Evolutionary conservation across 495 filamentous ascomycete species (phyloP).

Genomic region (Neurospora hispaniola): DNA sequence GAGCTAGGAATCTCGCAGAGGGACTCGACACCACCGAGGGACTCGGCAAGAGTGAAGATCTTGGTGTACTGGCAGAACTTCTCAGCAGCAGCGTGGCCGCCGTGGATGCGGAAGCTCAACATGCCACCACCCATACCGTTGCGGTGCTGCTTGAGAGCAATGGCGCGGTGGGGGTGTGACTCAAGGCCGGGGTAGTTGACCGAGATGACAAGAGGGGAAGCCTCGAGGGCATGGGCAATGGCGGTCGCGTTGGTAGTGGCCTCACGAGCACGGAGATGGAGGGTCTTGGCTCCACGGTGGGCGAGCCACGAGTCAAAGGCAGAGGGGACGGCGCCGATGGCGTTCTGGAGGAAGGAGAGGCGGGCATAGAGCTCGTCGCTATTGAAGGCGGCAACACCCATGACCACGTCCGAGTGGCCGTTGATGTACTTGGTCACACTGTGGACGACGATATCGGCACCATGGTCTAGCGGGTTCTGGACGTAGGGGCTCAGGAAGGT

Average conservation of each 20-base stretch:
- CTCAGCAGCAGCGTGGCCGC: slow-evolving; percentile 78
- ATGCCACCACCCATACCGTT: slow-evolving; percentile 94
- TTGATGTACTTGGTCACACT: slow-evolving; percentile 99
- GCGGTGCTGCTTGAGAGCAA: slow-evolving; percentile 84
- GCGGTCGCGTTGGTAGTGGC: slow-evolving; percentile 70
- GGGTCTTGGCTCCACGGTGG: slow-evolving; percentile 94
- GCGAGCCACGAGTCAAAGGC: slow-evolving; percentile 98
- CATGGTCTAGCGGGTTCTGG: slow-evolving; percentile 90
- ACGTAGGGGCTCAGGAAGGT: slow-evolving; percentile 95
- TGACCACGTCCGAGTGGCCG: slow-evolving; percentile 93
- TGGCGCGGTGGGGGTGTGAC: slow-evolving; percentile 74
- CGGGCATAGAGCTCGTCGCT: slow-evolving; percentile 63
- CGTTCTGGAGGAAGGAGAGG: slow-evolving; percentile 89
- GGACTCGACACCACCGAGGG: slow-evolving; percentile 84
- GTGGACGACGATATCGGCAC: slow-evolving; percentile 97
- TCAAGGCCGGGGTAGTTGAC: slow-evolving; percentile 93
- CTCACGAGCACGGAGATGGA: slow-evolving; percentile 83
- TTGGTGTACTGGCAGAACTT: slow-evolving; percentile 82
- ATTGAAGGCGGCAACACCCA: slow-evolving; percentile 97
- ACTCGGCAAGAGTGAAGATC: slow-evolving; percentile 91
- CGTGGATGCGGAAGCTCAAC: slow-evolving; percentile 90
- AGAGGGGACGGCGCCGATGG: slow-evolving; percentile 88
- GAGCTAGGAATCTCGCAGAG: slow-evolving; percentile 75
- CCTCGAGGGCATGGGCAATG: slow-evolving; percentile 66
- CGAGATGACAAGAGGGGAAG: slow-evolving; percentile 65